phyloP scores from a whole-genome alignment of 2,329 filamentous ascomycete species.

The Verticillium tricorpus region DNA sequence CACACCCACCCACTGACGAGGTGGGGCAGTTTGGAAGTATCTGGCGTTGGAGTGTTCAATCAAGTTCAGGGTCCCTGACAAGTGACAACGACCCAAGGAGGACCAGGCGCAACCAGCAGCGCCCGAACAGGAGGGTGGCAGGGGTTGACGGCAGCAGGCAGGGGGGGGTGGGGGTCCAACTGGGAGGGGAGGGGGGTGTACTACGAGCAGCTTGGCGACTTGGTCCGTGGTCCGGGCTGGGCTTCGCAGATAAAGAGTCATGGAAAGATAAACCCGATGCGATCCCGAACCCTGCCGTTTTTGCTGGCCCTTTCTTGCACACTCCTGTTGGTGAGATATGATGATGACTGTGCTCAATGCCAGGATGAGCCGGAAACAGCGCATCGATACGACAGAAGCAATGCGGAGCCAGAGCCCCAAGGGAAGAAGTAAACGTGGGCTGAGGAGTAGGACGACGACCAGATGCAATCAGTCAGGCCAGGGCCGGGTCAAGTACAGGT shows the following conservation, averaged over 20 bases:
- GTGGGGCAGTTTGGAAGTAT: neutral
- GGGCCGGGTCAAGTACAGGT: neutral
- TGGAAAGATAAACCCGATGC: neutral
- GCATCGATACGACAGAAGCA: neutral
- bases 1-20: neutral
- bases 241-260: neutral
- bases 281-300: neutral
- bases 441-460: neutral
- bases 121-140: neutral
- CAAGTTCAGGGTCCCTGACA: neutral
- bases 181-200: neutral
- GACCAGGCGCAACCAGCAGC: neutral
- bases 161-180: neutral
- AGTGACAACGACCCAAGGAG: neutral
- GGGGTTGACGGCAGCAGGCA: neutral
- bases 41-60: neutral
- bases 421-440: neutral
- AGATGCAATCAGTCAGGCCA: neutral
- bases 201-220: neutral
- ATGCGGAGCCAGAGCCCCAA: neutral
- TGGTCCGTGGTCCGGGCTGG: neutral
- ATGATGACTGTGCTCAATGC: neutral
- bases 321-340: neutral
- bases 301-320: neutral
- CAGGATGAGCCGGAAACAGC: neutral